Evolutionary conservation across 176 grass and related monocot species (phyloP).

Genomic region (Bromus sterilis): DNA sequence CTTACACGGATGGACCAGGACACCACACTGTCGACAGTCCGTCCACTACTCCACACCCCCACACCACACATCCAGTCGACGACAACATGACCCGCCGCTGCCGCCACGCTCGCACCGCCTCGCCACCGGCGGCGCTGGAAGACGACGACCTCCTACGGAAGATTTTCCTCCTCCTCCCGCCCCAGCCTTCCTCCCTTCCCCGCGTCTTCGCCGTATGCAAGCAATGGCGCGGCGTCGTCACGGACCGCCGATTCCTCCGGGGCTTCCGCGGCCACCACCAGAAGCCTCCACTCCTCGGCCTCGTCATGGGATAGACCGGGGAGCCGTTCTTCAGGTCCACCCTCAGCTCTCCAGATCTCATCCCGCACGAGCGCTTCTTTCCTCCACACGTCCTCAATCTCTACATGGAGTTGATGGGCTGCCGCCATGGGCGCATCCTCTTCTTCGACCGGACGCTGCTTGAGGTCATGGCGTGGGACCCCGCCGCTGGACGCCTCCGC

Average conservation of each 20-base stretch:
- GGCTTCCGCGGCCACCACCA: background rate
- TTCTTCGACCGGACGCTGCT: background rate
- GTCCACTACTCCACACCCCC: too few species aligned
- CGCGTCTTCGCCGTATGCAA: too few species aligned
- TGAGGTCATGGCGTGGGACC: background rate
- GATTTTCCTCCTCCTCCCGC: too few species aligned
- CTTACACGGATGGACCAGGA: too few species aligned
- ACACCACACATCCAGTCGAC: too few species aligned
- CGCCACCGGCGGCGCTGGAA: too few species aligned
- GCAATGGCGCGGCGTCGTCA: too few species aligned
- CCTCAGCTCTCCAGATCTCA: background rate
- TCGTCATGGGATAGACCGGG: background rate
- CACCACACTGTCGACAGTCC: too few species aligned
- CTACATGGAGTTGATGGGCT: background rate
- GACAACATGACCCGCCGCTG: too few species aligned
- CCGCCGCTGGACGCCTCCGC: background rate
- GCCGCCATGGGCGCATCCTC: background rate
- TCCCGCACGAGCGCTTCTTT: background rate
- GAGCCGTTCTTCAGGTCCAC: background rate
- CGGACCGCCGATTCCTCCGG: background rate
- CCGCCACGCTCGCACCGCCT: too few species aligned
- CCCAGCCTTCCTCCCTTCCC: too few species aligned
- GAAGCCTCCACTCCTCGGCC: background rate
- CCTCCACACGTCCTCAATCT: background rate
- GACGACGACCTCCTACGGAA: too few species aligned